A percentile compares a stretch with the other conserved stretches of the same genome.
phyloP scores from a whole-genome alignment of 371 early-diverging fungal genomes.

The Apophysomyces trapeziformis region DNA sequence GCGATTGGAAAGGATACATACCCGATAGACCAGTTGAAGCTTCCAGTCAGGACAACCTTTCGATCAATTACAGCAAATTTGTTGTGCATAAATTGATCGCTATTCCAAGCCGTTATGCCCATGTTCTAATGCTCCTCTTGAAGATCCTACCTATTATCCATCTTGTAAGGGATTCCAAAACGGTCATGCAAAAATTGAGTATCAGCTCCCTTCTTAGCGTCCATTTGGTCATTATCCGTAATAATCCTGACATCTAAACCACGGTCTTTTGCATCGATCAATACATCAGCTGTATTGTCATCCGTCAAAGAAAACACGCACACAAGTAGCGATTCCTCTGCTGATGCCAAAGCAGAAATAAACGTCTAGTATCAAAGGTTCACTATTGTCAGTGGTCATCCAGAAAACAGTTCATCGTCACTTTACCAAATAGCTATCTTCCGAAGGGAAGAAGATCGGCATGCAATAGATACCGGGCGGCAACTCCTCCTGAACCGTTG shows the following conservation, averaged over 20 bases:
- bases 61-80: slow-evolving; percentile 69
- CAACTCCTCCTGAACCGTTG: slow-evolving; percentile 13
- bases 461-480: slow-evolving; percentile 45
- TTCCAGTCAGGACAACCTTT: slow-evolving; percentile 49
- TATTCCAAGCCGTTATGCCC: slow-evolving; percentile 13
- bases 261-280: slow-evolving; percentile 55
- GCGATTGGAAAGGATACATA: slow-evolving; percentile 19
- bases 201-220: slow-evolving; percentile 53
- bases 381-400: background rate
- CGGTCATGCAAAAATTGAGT: slow-evolving; percentile 47
- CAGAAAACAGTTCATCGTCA: too few species aligned
- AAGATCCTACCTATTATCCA: slow-evolving; percentile 36
- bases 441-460: slow-evolving; percentile 65
- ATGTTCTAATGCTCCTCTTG: background rate
- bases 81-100: slow-evolving; percentile 66
- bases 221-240: slow-evolving; percentile 68
- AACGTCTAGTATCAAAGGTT: slow-evolving; percentile 42
- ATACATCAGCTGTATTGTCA: slow-evolving; percentile 55
- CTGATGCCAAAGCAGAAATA: slow-evolving; percentile 50
- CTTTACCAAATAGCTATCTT: slow-evolving; percentile 40
- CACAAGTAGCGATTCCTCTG: slow-evolving; percentile 53
- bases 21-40: slow-evolving; percentile 58
- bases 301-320: slow-evolving; percentile 66
- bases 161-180: slow-evolving; percentile 51
- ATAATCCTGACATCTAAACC: slow-evolving; percentile 62